phyloP scores from a whole-genome alignment of 768 basidiomycete species.

The Piloderma croceum region DNA sequence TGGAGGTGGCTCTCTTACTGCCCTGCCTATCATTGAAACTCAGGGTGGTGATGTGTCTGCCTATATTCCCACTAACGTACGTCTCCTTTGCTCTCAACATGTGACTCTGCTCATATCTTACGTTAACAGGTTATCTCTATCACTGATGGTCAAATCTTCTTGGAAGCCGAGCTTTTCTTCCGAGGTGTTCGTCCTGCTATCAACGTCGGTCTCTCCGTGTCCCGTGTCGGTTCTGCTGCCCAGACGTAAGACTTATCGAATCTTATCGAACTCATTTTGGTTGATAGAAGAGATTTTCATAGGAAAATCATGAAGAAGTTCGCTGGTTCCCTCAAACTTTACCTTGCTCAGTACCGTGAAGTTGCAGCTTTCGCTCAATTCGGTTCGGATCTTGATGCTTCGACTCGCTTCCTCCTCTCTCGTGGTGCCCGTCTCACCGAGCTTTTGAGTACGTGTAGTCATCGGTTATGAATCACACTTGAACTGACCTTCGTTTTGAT shows the following conservation, averaged over 20 bases:
- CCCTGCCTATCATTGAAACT: constrained; percentile 98
- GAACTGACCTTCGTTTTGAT: too few relatives aligned
- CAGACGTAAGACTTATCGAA: constrained; percentile 72
- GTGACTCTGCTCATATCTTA: constrained; percentile 3
- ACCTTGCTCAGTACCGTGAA: constrained; percentile 99
- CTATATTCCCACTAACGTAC: constrained; percentile 90
- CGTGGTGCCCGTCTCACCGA: constrained; percentile 99
- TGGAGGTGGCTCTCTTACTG: constrained; percentile 97
- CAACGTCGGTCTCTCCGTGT: constrained; percentile 99
- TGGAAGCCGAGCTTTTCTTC: constrained; percentile 99
- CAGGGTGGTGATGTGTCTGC: constrained; percentile 99
- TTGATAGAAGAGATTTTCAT: constrained; percentile 6
- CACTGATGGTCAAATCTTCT: constrained; percentile 99
- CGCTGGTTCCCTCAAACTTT: constrained; percentile 98
- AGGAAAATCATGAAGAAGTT: constrained; percentile 99
- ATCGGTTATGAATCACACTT: too few relatives aligned
- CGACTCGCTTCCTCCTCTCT: constrained; percentile 95
- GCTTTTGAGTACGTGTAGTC: constrained; percentile 72
- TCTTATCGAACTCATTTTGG: constrained; percentile 1
- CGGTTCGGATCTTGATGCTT: constrained; percentile 99
- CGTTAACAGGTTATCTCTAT: constrained; percentile 91
- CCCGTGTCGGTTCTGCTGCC: constrained; percentile 99
- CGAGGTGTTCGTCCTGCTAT: constrained; percentile 99
- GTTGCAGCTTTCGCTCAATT: constrained; percentile 99
- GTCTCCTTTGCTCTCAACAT: constrained; percentile 19